Evolutionary conservation across 371 early-diverging fungal genomes (phyloP).

Genomic region (Mycotypha africana): DNA sequence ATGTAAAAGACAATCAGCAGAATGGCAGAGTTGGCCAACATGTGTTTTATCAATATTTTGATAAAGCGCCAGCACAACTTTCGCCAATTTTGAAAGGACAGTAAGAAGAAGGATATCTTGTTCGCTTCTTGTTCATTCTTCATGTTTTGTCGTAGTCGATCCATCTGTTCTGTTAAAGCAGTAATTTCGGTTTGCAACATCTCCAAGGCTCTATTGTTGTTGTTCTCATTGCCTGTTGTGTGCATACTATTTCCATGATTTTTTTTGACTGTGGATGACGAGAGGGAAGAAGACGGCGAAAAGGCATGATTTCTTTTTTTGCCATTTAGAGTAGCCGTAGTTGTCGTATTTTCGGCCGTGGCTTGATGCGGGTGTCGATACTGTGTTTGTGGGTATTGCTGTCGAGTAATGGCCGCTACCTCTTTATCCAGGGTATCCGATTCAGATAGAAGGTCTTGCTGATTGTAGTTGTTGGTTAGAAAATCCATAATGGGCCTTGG

Average conservation of each 20-base stretch:
- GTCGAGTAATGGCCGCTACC: constrained; percentile 40
- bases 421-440: constrained; percentile 38
- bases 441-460: constrained; percentile 24
- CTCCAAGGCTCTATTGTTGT: constrained; percentile 29
- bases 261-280: not conserved
- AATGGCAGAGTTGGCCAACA: constrained; percentile 28
- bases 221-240: not conserved
- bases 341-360: too few species aligned
- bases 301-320: not conserved
- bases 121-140: constrained; percentile 20
- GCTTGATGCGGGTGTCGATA: too few species aligned
- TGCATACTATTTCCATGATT: constrained; percentile 1
- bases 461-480: constrained; percentile 2
- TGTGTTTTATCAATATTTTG: constrained; percentile 24
- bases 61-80: constrained; percentile 10
- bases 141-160: constrained; percentile 22
- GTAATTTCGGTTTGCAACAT: constrained; percentile 45
- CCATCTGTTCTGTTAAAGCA: constrained; percentile 44
- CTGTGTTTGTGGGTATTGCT: too few species aligned
- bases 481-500: constrained; percentile 17
- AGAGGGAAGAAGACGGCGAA: not conserved
- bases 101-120: too few species aligned
- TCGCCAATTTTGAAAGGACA: constrained; percentile 24
- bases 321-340: constrained; percentile 17
- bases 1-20: constrained; percentile 25